phyloP scores from a whole-genome alignment of 2,329 filamentous ascomycete species.

The Fusarium foetens region DNA sequence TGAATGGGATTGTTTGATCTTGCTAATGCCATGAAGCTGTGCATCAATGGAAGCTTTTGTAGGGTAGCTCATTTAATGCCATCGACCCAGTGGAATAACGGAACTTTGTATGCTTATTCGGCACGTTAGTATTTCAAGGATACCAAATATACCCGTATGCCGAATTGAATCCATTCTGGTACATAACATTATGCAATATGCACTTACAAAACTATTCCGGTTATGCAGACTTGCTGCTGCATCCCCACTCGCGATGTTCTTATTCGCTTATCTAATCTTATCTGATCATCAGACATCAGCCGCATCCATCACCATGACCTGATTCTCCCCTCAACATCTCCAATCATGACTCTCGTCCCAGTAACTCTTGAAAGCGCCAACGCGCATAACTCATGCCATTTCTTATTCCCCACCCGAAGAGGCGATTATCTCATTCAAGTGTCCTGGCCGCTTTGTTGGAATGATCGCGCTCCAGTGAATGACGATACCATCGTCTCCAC shows the following conservation, averaged over 20 bases:
- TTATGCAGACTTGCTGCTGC: no score
- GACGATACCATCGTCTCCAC: slow-evolving; percentile 34
- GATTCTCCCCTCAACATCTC: not conserved
- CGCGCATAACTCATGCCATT: slow-evolving; percentile 36
- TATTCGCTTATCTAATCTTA: slow-evolving; percentile 15
- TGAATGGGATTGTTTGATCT: no score
- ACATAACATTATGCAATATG: no score
- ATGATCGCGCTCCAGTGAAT: slow-evolving; percentile 27
- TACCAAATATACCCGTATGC: no score
- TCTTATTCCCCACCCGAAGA: slow-evolving; percentile 22
- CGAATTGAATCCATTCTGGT: no score
- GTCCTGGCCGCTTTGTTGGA: slow-evolving; percentile 46
- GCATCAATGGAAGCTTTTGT: no score
- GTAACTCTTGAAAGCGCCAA: not conserved
- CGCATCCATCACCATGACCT: not conserved
- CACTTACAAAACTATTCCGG: no score
- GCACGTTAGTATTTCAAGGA: no score
- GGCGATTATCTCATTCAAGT: slow-evolving; percentile 45
- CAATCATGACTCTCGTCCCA: slow-evolving; percentile 18
- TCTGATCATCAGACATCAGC: not conserved
- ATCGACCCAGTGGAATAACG: no score
- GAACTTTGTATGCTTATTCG: no score
- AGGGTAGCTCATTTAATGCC: no score
- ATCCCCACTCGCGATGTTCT: not conserved
- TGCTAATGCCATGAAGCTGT: no score